Evolutionary conservation across 2,329 filamentous ascomycete genomes (phyloP), one percentile per base, ranked within the genome.

Genomic region (Monilinia aucupariae): DNA sequence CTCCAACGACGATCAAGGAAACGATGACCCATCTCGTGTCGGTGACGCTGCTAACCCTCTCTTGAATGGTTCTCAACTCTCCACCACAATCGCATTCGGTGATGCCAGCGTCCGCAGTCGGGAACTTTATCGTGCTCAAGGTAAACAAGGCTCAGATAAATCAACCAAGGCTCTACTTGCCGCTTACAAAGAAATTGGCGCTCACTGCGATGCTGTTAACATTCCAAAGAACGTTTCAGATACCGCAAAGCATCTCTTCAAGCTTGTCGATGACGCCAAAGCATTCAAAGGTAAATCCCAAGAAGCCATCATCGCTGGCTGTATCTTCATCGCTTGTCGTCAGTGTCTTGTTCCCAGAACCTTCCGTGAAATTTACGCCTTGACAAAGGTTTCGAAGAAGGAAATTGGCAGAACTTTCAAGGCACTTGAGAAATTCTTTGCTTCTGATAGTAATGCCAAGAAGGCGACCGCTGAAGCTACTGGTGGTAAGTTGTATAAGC

Each of bases 361-460:
- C 4, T 99, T 99, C 78, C 86, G 90, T 55, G 96, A 99, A 76
- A 94, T 99, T 71, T 96, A 90, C 78, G 88, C 91, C 65, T 81
- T 97, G 75, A 99, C 94, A 10, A 91, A 90, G 69, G 93, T 99
- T 34, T 88, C 89, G 65, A 97, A 97, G 80, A 97, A 97, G 79
- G 96, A 99, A 74, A 96, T 99, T 67, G 94, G 94, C 27, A 83
- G 92, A 64, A 93, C 93, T 30, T 99, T 97, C 83, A 99, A 99
- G 80, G 81, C 86, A 64, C 82, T 99, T 51, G 92, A 97, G 78
- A 86, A 88, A 70, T 97, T 96, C 77, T 83, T 97, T 72, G 86
- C 88, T 72, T 87, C 87, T 71, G 83, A 91, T 72, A 86, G 88
- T 68, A 78, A 84, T 62, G 82, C 85, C 71, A 81, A 81, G 67